Base-by-base conservation (phyloP, 805 yeast genomes). In the Myxozyma lipomycoides region DNA sequence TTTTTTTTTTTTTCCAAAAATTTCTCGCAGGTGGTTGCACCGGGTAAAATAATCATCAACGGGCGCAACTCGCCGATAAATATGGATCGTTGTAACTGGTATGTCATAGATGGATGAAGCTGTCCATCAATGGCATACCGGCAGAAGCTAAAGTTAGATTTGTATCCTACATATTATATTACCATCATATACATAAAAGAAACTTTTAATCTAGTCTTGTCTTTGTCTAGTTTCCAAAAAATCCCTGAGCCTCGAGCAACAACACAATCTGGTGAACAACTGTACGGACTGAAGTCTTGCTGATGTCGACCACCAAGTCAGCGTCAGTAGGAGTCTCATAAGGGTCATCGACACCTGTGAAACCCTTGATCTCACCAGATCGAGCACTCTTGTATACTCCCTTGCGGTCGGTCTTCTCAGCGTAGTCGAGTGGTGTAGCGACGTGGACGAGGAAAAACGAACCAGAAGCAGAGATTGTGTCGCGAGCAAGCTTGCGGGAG, bases 181-280 rank as follows among this genome's bases (percentile, higher is more conserved):
- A n/a, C n/a, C n/a, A n/a, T n/a, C n/a, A n/a, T n/a, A n/a, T n/a
- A n/a, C n/a, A n/a, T n/a, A n/a, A n/a, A n/a, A n/a, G n/a, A n/a
- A n/a, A n/a, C n/a, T n/a, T n/a, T n/a, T n/a, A n/a, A n/a, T n/a
- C n/a, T n/a, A n/a, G n/a, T n/a, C n/a, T n/a, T n/a, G n/a, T n/a
- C n/a, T n/a, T 12, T 28, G 25, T 19, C 46, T 65, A 68, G 55
- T 66, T 66, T 2, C 75, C 75, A 52, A 86, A 86, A 72, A 84
- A 90, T 17, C 95, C 95, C 70, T 89, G 86, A 62, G 83, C 81
- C 69, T 86, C 88, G 61, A 90, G 77, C 66, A 82, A 76, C 53
- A 81, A 71, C 32, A 85, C 83, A 58, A 86, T 78, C 67, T 83
- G 82, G 65, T 81, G 86, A 49, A 88, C 85, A 51, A 86, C 84